Base-by-base conservation (phyloP, 2,329 filamentous ascomycete species). In the Cladorrhinum sp. region DNA sequence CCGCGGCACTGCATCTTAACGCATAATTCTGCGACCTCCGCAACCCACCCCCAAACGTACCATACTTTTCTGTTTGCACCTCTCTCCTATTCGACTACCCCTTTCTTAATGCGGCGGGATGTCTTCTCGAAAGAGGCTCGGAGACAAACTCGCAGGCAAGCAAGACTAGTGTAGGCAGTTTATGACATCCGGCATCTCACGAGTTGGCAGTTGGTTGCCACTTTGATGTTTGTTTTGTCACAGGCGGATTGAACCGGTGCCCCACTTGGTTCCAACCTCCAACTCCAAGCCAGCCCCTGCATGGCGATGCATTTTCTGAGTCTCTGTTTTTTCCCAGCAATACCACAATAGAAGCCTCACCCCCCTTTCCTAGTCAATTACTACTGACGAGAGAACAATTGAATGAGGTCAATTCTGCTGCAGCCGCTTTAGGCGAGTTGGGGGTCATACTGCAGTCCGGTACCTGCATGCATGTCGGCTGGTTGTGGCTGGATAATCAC, bases 1-100 rank as follows among this genome's bases (percentile, higher is more conserved):
- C 10, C 54, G 42, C 54, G 57, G 57, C 49, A 59, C 57, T 59
- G 50, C 57, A 59, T 24, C n/a, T 30, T 54, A 9, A 28, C 50
- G 57, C 57, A 59, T 59, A 39, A 59, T 42, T 18, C 26, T 58
- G 48, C 24, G 55, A 48, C 55, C 18, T 28, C 39, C 21, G 36
- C 36, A 42, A 16, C 36, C n/a, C 4, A 21, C 42, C 42, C 42
- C 42, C 42, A 46, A 18, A 46, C 42, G 42, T 33, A 16, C 39
- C 36, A 26, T 54, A 39, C 36, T 51, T 48, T 53, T 59, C 33
- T 28, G 51, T 39, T 54, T 36, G 18, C 30, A 20, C 54, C 39
- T 51, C 36, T 20, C 50, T 12, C 48, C 16, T n/a, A 16, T 57
- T 49, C 23, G 36, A 39, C 36, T 48, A 21, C 36, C 33, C 39